phyloP scores from a whole-genome alignment of 179 eudicot genomes.

The Spinacia oleracea region DNA sequence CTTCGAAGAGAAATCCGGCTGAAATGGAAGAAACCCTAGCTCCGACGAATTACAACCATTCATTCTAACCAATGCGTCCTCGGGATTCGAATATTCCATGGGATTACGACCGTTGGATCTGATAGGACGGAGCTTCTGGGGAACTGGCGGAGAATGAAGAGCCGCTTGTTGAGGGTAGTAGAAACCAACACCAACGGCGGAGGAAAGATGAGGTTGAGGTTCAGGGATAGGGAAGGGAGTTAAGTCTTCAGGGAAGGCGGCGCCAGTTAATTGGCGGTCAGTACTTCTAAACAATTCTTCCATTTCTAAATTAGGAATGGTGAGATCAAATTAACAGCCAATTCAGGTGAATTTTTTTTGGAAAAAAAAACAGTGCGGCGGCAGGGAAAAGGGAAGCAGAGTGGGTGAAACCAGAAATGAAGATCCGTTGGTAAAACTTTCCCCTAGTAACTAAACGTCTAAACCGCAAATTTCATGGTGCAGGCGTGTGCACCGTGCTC shows the following conservation, averaged over 20 bases:
- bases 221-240: conserved; percentile 3
- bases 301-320: not conserved
- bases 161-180: conserved; percentile 7
- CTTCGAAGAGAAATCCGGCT: not conserved
- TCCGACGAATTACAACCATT: conserved; percentile 13
- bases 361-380: not conserved
- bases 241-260: conserved; percentile 19
- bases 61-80: not conserved
- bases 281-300: not conserved
- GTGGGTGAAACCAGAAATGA: not conserved
- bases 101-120: conserved; percentile 27
- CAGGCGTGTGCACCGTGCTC: too few species aligned
- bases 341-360: not conserved
- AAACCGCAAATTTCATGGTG: too few species aligned
- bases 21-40: conserved; percentile 28
- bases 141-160: conserved; percentile 25
- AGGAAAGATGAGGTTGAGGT: conserved; percentile 1
- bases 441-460: not conserved
- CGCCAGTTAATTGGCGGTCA: not conserved
- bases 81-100: not conserved
- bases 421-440: not conserved
- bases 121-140: conserved; percentile 58
- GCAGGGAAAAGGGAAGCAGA: not conserved
- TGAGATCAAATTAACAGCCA: not conserved
- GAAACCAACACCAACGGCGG: not conserved